Evolutionary conservation across 2,329 filamentous ascomycete genomes (phyloP).

Genomic region (Reticulascus tulasneorum): DNA sequence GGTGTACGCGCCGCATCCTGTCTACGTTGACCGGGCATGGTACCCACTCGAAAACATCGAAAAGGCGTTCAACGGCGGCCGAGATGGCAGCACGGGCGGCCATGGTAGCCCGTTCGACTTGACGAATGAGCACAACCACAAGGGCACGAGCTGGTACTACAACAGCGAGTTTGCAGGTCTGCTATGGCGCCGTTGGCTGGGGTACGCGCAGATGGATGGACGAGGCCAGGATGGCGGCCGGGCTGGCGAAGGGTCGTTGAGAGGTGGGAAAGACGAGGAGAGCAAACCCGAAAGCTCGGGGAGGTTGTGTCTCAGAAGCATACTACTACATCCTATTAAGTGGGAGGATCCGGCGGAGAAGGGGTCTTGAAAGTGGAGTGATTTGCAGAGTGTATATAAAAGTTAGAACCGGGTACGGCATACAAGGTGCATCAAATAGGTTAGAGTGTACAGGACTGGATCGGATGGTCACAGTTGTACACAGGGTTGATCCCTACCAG

Average conservation of each 20-base stretch:
- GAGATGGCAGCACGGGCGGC: slow-evolving; percentile 62
- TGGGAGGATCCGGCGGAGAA: slow-evolving; percentile 49
- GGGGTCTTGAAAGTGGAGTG: too few species aligned
- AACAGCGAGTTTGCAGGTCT: slow-evolving; percentile 72
- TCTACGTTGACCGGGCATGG: slow-evolving; percentile 77
- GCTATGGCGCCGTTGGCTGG: slow-evolving; percentile 77
- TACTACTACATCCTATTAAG: slow-evolving; percentile 81
- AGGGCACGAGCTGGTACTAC: slow-evolving; percentile 81
- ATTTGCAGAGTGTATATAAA: too few species aligned
- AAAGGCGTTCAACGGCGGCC: slow-evolving; percentile 72
- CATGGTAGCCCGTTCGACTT: slow-evolving; percentile 63
- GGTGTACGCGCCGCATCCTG: slow-evolving; percentile 75
- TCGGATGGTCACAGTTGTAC: too few species aligned
- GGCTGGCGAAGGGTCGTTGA: slow-evolving; percentile 41
- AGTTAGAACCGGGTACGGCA: too few species aligned
- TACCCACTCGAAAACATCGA: slow-evolving; percentile 62
- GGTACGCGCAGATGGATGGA: slow-evolving; percentile 50
- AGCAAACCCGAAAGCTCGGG: slow-evolving; percentile 44
- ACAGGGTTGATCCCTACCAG: too few species aligned
- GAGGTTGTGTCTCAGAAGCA: slow-evolving; percentile 73
- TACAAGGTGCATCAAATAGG: too few species aligned
- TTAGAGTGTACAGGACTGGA: too few species aligned
- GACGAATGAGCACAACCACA: slow-evolving; percentile 77
- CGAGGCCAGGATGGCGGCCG: slow-evolving; percentile 45
- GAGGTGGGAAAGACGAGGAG: slow-evolving; percentile 51